Percentiles rank a stretch among this genome's conserved stretches.
phyloP scores from a whole-genome alignment of 257 asterid genomes.

The Scutellaria baicalensis region DNA sequence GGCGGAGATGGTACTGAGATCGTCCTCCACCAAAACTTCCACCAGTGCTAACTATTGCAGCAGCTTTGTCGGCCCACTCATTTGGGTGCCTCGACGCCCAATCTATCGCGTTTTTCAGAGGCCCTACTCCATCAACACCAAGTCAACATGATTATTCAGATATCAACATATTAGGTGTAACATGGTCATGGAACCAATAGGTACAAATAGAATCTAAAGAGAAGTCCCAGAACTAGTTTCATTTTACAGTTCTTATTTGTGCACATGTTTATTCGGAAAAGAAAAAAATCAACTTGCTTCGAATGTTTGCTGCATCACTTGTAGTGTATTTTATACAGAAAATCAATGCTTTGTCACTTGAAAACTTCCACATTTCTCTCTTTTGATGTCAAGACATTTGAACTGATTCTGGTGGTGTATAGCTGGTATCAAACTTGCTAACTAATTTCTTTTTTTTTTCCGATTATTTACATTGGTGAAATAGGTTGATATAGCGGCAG shows the following conservation, averaged over 20 bases:
- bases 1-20: constrained; percentile 84
- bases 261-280: background rate
- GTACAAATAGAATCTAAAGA: background rate
- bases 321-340: background rate
- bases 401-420: background rate
- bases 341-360: background rate
- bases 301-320: background rate
- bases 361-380: background rate
- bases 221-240: background rate
- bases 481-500: background rate
- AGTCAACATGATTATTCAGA: background rate
- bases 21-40: constrained; percentile 80
- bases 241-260: background rate
- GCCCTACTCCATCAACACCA: constrained; percentile 29
- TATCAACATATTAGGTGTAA: background rate
- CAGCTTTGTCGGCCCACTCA: constrained; percentile 74
- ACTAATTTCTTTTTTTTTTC: background rate
- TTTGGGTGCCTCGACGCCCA: constrained; percentile 93
- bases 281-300: background rate
- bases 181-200: background rate
- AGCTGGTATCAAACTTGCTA: background rate
- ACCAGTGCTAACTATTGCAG: constrained; percentile 75
- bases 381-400: background rate
- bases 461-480: background rate
- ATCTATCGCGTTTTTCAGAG: constrained; percentile 79